Base-by-base conservation (phyloP, 768 basidiomycete genomes). In the Suillus spraguei region DNA sequence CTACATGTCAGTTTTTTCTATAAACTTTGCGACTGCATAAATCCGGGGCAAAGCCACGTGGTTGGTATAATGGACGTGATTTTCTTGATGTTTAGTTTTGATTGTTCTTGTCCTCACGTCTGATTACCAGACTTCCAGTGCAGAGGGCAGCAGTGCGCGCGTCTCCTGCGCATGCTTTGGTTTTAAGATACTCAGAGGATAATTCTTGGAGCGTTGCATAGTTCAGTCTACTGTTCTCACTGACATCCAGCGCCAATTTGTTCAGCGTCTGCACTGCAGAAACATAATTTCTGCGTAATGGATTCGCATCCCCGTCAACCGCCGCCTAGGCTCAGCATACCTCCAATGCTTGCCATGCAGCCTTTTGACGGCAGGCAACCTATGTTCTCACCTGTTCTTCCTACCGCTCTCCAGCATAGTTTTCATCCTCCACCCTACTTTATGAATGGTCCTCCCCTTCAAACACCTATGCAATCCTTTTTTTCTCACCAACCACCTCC, bases 381-480 rank as follows among this genome's bases (percentile, higher is more conserved):
- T 59, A 74, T 89, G 67, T 91, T 81, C 73, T 90, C 90, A 7
- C 89, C 90, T 8, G 84, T 82, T 50, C 75, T 90, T 47, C 88
- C 86, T 41, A 85, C 88, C 0, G 78, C 83, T 59, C 66, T 88
- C 28, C 85, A 85, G 68, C 83, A 83, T 32, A 76, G 81, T 49
- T 87, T 85, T 75, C 86, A 85, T 65, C 85, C 87, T 0, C 73
- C 82, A 1, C 71, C 67, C 0, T 85, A 83, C 65, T 84, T 83
- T 39, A 74, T 80, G 65, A 75, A 68, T 62, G 81, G 64, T 46
- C 72, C 77, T 62, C 67, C 83, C 55, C 76, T 91, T 59, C 90
- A 89, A 71, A 91, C 89, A 5, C 91, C 90, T 52, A 86, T 92
- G 80, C 91, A 92, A 70, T 72, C 84, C 28, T 89, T 87, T 76